phyloP scores from a whole-genome alignment of 768 basidiomycete genomes.

The Russula foetens region DNA sequence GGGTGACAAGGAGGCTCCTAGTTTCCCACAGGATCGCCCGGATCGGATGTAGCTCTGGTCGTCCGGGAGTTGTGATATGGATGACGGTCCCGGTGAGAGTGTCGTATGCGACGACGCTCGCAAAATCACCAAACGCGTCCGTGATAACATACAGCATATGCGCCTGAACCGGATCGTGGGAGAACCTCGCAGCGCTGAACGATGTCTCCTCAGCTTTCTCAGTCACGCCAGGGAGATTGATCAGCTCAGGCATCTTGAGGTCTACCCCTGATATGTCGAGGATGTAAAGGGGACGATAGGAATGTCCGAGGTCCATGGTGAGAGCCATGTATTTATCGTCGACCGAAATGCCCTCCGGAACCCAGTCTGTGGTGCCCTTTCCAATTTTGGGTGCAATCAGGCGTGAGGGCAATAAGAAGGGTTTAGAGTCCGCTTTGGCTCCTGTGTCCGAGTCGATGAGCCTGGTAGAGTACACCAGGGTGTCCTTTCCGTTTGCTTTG shows the following conservation, averaged over 20 bases:
- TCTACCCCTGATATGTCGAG: constrained; percentile 29
- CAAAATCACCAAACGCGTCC: constrained; percentile 34
- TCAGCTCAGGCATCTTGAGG: constrained; percentile 23
- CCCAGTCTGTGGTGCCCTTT: constrained; percentile 27
- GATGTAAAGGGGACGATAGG: constrained; percentile 27
- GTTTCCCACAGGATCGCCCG: constrained; percentile 33
- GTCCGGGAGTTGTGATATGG: constrained; percentile 33
- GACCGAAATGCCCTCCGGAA: constrained; percentile 28
- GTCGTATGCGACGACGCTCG: constrained; percentile 31
- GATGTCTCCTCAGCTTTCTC: constrained; percentile 27
- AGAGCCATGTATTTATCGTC: constrained; percentile 34
- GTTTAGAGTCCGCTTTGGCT: constrained; percentile 24
- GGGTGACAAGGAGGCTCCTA: constrained; percentile 21
- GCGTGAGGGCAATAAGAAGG: constrained; percentile 29
- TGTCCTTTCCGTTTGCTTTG: constrained; percentile 34
- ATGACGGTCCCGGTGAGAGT: constrained; percentile 24
- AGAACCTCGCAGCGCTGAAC: constrained; percentile 24
- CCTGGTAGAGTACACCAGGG: constrained; percentile 30
- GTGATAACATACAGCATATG: constrained; percentile 30
- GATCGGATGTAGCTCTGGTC: constrained; percentile 25
- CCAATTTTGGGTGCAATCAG: constrained; percentile 29
- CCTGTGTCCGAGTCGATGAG: constrained; percentile 28
- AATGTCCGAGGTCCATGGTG: constrained; percentile 25
- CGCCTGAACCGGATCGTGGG: constrained; percentile 26
- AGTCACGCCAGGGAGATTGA: constrained; percentile 30